Percentiles rank a stretch among this genome's conserved stretches.
phyloP scores from a whole-genome alignment of 1,284 basidiomycete genomes.

The Cryptococcus wingfieldii region DNA sequence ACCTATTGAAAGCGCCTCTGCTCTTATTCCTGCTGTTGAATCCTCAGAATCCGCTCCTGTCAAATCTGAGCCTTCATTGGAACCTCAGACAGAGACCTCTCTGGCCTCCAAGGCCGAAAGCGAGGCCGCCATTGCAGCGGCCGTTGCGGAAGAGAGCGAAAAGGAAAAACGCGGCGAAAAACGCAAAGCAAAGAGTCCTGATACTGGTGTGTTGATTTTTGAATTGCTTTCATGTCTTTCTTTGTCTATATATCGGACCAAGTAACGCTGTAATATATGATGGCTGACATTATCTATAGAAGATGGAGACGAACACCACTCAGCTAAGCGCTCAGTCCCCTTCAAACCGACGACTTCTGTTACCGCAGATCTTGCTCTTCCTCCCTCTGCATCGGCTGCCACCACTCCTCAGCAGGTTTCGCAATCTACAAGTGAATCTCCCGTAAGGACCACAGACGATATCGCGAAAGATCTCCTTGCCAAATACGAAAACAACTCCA shows the following conservation, averaged over 20 bases:
- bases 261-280: background rate
- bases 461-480: background rate
- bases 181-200: constrained; percentile 46
- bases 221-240: background rate
- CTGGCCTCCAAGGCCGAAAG: background rate
- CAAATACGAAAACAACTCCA: constrained; percentile 36
- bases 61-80: background rate
- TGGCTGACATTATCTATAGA: too few relatives aligned
- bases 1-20: background rate
- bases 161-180: constrained; percentile 40
- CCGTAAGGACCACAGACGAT: too few relatives aligned
- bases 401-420: too few relatives aligned
- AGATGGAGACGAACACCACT: too few relatives aligned
- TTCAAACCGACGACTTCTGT: too few relatives aligned
- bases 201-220: constrained; percentile 35
- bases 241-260: background rate
- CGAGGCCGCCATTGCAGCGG: background rate
- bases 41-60: background rate
- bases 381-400: too few relatives aligned
- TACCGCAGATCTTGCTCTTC: too few relatives aligned
- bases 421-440: too few relatives aligned
- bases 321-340: too few relatives aligned
- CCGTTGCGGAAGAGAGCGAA: constrained; percentile 14
- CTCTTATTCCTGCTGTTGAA: background rate
- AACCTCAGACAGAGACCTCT: background rate